Conservation (phyloP, 768 basidiomycete genomes). For the Glaciozyma martinii region DNA sequence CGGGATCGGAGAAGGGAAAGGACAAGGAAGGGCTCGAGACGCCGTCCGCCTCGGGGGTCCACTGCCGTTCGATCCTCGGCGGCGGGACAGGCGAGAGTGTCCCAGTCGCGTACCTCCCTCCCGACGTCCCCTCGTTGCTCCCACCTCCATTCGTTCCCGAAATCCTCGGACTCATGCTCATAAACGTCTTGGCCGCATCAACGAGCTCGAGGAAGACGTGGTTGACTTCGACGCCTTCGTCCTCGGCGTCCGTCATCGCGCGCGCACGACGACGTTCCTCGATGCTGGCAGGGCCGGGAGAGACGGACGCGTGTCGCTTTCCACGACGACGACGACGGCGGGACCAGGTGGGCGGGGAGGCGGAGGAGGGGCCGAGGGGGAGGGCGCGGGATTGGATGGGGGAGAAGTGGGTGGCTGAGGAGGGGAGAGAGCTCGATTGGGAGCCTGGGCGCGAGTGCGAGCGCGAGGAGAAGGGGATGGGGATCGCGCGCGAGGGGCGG, state of each 20-base stretch:
- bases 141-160: constrained; percentile 43
- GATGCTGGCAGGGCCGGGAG: not conserved
- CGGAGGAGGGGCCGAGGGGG: not conserved
- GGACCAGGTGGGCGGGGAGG: not conserved
- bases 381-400: not conserved
- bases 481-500: not conserved
- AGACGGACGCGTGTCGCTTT: not conserved
- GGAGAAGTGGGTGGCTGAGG: not conserved
- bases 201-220: constrained; percentile 45
- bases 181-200: constrained; percentile 66
- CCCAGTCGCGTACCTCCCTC: too few species aligned
- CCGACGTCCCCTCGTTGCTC: too few species aligned
- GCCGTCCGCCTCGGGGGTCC: not conserved
- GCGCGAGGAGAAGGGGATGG: not conserved
- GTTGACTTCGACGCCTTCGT: not conserved
- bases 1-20: not conserved
- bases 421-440: not conserved
- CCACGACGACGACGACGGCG: constrained; percentile 1
- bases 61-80: not conserved
- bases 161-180: constrained; percentile 66
- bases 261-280: constrained; percentile 1
- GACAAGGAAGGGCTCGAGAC: not conserved
- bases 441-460: not conserved
- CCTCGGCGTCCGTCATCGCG: not conserved
- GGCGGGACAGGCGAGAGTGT: not conserved